phyloP scores from a whole-genome alignment of 345 rosid species.

The Rhodamnia argentea region DNA sequence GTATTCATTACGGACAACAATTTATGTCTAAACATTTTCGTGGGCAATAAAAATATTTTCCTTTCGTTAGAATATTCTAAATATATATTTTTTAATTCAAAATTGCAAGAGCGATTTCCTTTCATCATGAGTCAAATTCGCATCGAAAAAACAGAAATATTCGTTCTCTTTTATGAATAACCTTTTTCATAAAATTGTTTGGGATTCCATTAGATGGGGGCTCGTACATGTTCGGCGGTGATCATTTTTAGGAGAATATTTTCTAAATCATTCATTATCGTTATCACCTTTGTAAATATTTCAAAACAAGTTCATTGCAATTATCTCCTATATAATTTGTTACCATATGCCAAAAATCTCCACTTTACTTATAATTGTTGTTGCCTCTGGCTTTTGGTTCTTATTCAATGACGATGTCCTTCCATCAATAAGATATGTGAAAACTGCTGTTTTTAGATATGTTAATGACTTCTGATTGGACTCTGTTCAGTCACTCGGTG shows the following conservation, averaged over 20 bases:
- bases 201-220: too few species aligned
- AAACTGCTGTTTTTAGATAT: not conserved
- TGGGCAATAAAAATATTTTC: not conserved
- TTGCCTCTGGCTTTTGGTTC: not conserved
- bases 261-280: not conserved
- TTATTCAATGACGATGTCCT: not conserved
- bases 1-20: not conserved
- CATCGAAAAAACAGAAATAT: too few species aligned
- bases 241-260: not conserved
- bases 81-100: too few species aligned
- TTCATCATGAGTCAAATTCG: too few species aligned
- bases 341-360: not conserved
- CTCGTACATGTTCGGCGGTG: too few species aligned
- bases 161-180: too few species aligned
- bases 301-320: not conserved
- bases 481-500: slow-evolving; percentile 54
- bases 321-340: not conserved
- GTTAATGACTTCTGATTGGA: slow-evolving; percentile 3
- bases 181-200: too few species aligned
- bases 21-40: not conserved
- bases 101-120: too few species aligned
- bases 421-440: not conserved
- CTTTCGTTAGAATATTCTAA: not conserved
- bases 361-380: not conserved
- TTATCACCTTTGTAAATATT: not conserved